Base-by-base conservation (phyloP, 176 grass and related monocot species). In the Metroxylon sagu region DNA sequence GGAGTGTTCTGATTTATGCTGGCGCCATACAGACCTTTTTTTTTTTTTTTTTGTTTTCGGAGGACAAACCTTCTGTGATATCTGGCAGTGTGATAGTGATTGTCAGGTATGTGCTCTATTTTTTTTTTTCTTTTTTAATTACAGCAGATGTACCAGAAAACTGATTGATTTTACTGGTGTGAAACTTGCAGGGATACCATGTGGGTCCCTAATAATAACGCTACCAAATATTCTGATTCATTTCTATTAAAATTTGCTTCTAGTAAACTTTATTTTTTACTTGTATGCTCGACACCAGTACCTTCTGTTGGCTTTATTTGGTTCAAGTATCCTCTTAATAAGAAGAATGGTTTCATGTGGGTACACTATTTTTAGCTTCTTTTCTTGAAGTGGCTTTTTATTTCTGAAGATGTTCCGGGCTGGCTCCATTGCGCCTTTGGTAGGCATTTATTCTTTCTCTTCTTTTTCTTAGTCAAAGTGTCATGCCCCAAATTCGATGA, bases 1-100 rank as follows among this genome's bases (percentile, higher is more conserved):
- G 72, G 80, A 86, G 79, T 91, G 72, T 86, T 90, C 75, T 86
- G 70, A 84, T 80, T 71, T 86, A 83, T 56, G 73, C 69, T 43
- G 66, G 78, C 23, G 49, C 35, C 35, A 43, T 43, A 83, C 83
- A 74, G 67, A 74, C 64, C 67, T 61, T 49, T 63, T 68, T 53
- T 66, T 59, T 73, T 76, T 23, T 63, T 58, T 66, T 59, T 76
- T 76, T n/a, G n/a, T n/a, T n/a, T 77, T 49, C 53, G 81, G 65
- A 81, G 29, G 67, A 80, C 21, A 71, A 83, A 83, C 54, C 60
- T 69, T 64, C 60, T 79, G 54, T 74, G 82, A 72, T 48, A 53
- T 85, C 48, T 81, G 74, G 6, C 26, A 75, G 72, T 71, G 69
- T 78, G 77, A 26, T 89, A 89, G 86, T 54, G 80, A 52, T 86